phyloP scores from a whole-genome alignment of 2,329 filamentous ascomycete genomes.

The Fusarium oxysporum region DNA sequence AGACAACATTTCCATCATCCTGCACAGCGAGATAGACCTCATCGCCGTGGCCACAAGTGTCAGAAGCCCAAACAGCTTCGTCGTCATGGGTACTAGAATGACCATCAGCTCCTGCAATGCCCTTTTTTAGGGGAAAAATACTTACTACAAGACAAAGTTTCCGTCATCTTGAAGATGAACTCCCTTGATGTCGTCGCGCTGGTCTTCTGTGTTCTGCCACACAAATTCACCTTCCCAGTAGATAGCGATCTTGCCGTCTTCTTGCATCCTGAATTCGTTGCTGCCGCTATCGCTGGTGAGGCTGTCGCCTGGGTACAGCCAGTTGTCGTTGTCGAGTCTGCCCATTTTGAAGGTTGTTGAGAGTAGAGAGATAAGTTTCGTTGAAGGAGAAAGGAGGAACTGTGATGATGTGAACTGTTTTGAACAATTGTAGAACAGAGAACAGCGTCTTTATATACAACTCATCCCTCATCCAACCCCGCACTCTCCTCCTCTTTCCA shows the following conservation, averaged over 20 bases:
- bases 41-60: slow-evolving; percentile 38
- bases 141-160: slow-evolving; percentile 50
- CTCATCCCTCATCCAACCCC: background rate
- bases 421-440: rapidly evolving
- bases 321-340: slow-evolving; percentile 48
- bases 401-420: background rate
- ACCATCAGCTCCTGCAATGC: background rate
- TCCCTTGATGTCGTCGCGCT: slow-evolving; percentile 46
- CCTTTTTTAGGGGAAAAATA: background rate
- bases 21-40: slow-evolving; percentile 46
- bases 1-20: slow-evolving; percentile 50
- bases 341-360: background rate
- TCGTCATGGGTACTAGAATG: slow-evolving; percentile 27
- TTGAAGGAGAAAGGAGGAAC: rapidly evolving
- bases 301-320: slow-evolving; percentile 46
- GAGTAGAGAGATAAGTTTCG: background rate
- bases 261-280: slow-evolving; percentile 49
- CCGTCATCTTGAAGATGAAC: slow-evolving; percentile 48
- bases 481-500: background rate
- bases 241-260: slow-evolving; percentile 48
- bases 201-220: slow-evolving; percentile 47
- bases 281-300: slow-evolving; percentile 48
- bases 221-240: slow-evolving; percentile 47
- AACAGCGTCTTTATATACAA: background rate
- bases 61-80: slow-evolving; percentile 43